phyloP scores from a whole-genome alignment of 805 yeast species.

The Nakazawaea ishiwadae region DNA sequence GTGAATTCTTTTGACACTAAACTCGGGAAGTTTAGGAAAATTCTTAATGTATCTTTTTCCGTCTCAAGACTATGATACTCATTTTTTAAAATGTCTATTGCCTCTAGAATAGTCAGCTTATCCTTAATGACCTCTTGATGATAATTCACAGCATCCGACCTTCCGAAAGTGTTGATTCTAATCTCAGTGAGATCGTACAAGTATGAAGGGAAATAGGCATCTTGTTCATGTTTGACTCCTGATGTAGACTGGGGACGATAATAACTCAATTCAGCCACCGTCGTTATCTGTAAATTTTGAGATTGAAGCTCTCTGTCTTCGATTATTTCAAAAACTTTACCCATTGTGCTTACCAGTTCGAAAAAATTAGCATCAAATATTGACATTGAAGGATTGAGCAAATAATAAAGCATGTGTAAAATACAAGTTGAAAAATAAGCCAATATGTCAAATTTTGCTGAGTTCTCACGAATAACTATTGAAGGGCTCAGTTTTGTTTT shows the following conservation, averaged over 20 bases:
- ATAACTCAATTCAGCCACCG: too few species aligned
- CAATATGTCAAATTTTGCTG: background rate
- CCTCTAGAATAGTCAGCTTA: background rate
- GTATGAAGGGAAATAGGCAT: constrained; percentile 3
- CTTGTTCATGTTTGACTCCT: background rate
- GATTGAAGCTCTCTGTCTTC: background rate
- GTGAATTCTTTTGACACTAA: background rate
- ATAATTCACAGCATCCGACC: background rate
- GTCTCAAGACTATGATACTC: constrained; percentile 18
- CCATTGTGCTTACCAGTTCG: background rate
- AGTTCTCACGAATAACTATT: background rate
- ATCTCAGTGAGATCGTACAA: background rate
- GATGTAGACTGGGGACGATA: background rate
- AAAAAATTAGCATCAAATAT: constrained; percentile 5
- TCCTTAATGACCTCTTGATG: background rate
- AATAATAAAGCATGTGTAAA: constrained; percentile 1
- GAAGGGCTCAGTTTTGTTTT: background rate
- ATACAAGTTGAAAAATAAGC: background rate
- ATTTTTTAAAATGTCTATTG: constrained; percentile 13
- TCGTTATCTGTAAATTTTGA: background rate
- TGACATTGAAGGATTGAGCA: constrained; percentile 5
- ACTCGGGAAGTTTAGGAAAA: constrained; percentile 1
- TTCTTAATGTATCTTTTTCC: constrained; percentile 4
- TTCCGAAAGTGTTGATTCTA: too few species aligned
- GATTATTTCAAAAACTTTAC: constrained; percentile 1